Evolutionary conservation across 306 rosid genomes (phyloP).

Genomic region (Cicer yamashitae): DNA sequence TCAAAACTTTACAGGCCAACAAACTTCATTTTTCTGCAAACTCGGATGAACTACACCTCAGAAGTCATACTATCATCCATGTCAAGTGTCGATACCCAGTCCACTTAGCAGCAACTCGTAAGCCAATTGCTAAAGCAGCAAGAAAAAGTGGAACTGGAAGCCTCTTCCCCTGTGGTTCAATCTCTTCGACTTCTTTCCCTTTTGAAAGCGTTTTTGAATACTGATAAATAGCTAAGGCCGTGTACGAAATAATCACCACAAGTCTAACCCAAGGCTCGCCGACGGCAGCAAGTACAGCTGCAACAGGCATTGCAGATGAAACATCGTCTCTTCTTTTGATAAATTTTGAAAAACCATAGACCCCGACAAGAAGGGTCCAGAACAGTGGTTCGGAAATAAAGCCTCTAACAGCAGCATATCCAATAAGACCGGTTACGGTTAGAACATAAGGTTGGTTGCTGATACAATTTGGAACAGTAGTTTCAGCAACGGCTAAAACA

Average conservation of each 20-base stretch:
- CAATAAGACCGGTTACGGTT: constrained; percentile 73
- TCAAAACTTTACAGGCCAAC: constrained; percentile 38
- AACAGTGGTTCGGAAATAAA: constrained; percentile 83
- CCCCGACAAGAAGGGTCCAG: constrained; percentile 78
- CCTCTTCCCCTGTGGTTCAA: constrained; percentile 47
- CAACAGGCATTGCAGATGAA: constrained; percentile 79
- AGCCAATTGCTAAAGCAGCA: constrained; percentile 81
- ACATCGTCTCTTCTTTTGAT: constrained; percentile 72
- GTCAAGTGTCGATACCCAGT: constrained; percentile 90
- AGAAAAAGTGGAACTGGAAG: constrained; percentile 77
- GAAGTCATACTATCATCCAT: constrained; percentile 77
- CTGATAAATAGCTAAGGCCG: constrained; percentile 65
- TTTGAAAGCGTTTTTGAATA: constrained; percentile 57
- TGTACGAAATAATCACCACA: constrained; percentile 64
- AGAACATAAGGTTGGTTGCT: constrained; percentile 74
- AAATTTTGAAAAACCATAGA: constrained; percentile 69
- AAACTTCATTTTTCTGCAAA: constrained; percentile 3
- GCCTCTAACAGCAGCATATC: constrained; percentile 79
- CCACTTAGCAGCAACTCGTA: constrained; percentile 84
- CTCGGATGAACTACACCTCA: not conserved
- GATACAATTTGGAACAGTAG: constrained; percentile 66
- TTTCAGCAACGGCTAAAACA: constrained; percentile 82
- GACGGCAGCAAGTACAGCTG: constrained; percentile 81
- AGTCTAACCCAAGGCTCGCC: constrained; percentile 95
- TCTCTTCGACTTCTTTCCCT: constrained; percentile 54